Base-by-base conservation (phyloP, 169 alveolate genomes). In the Cryptosporidium viatorum region DNA sequence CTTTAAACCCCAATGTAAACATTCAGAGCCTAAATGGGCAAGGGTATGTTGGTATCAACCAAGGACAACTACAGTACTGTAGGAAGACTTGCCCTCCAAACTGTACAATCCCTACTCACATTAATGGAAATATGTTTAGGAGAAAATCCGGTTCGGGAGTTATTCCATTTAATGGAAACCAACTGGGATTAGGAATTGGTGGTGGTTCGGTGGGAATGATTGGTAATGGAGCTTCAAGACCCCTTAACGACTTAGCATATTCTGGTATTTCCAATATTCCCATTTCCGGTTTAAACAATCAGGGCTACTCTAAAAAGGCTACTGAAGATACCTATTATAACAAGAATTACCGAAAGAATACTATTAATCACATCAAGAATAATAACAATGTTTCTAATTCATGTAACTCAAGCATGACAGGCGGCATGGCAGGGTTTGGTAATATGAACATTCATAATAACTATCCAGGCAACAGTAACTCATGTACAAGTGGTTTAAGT, bases 381-480 rank as follows among this genome's bases (percentile, higher is more conserved):
- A 65, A 10, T 65, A 16, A 3, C 31, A 65, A 10, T 6, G 3
- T 23, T 18, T 26, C 71, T n/a, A n/a, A 65, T 33, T 33, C 71
- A 9, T 33, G 43, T 33, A 65, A 65, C 71, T 65, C 71, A 9
- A 65, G 14, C 18, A 65, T 65, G 71, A 65, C 71, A 14, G 71
- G 71, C 7, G 71, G 71, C 16, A 65, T 65, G 51, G 71, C 71
- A 31, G 71, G 71, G 7, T 37, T 65, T 65, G 71, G 71, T 33
- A 65, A 35, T 65, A 65, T 65, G 71, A 37, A 29, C 23, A 65
- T 65, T 65, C 71, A 65, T 0, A 31, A 3, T 12, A 31, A 35
- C 26, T 33, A 16, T 37, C 21, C 48, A 3, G 18, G 51, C 6
- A 33, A 1, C 4, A 29, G 67, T 8, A 55, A 6, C 14, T 21